Conservation (phyloP, 768 basidiomycete species). For the Astraeus odoratus region DNA sequence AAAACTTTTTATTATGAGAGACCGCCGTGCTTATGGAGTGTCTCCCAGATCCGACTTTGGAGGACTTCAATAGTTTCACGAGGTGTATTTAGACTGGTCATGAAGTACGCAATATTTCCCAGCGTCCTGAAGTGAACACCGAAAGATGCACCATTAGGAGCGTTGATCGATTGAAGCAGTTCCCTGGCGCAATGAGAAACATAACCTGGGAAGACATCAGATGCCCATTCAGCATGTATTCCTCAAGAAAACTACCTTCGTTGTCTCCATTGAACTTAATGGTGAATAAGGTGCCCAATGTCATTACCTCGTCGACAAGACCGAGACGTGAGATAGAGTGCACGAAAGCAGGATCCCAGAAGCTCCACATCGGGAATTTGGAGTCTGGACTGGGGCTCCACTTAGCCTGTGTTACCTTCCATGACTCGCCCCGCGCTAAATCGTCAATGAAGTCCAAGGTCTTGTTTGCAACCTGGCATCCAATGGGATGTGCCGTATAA, state of each 20-base stretch:
- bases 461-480: slow-evolving; percentile 85
- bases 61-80: slow-evolving; percentile 46
- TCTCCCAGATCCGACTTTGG: slow-evolving; percentile 54
- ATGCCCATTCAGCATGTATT: background rate
- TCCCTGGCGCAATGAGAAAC: slow-evolving; percentile 59
- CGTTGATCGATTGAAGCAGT: slow-evolving; percentile 47
- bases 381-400: slow-evolving; percentile 39
- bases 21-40: slow-evolving; percentile 11
- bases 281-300: slow-evolving; percentile 79
- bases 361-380: slow-evolving; percentile 58
- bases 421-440: slow-evolving; percentile 40
- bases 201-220: slow-evolving; percentile 35
- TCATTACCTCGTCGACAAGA: slow-evolving; percentile 70
- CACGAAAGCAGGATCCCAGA: slow-evolving; percentile 80
- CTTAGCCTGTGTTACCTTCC: slow-evolving; percentile 48
- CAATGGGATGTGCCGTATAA: slow-evolving; percentile 91
- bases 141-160: slow-evolving; percentile 51
- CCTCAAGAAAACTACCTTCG: slow-evolving; percentile 35
- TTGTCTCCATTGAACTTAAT: slow-evolving; percentile 60
- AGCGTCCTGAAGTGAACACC: slow-evolving; percentile 82
- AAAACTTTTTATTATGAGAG: background rate
- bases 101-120: slow-evolving; percentile 90
- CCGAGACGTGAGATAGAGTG: slow-evolving; percentile 46
- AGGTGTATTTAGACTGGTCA: slow-evolving; percentile 77
- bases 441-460: slow-evolving; percentile 62